Evolutionary conservation across 768 basidiomycete species (phyloP).

Genomic region (Lentinula lateritia): DNA sequence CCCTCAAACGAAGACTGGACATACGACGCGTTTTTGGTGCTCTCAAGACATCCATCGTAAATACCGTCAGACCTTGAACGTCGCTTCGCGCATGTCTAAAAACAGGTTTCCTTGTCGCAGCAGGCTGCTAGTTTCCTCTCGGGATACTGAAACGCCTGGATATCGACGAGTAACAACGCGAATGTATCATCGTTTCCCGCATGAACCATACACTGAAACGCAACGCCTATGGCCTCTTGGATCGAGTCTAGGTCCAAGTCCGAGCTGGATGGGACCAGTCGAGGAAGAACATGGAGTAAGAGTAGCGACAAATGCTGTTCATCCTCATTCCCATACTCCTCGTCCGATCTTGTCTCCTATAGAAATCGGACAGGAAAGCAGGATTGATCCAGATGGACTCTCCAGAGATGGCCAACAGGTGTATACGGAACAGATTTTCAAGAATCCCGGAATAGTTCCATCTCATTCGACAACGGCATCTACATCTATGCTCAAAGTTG

Average conservation of each 20-base stretch:
- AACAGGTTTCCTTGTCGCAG: conserved; percentile 39
- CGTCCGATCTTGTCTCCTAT: neutral
- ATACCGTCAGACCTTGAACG: conserved; percentile 19
- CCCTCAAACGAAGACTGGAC: conserved; percentile 37
- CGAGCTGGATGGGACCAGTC: neutral
- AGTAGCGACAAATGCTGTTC: neutral
- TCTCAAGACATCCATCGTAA: conserved; percentile 43
- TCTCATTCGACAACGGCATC: neutral
- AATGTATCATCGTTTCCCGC: conserved; percentile 38
- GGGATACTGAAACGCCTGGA: conserved; percentile 19
- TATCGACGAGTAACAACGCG: conserved; percentile 2
- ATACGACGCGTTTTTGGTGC: conserved; percentile 48
- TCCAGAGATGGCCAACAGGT: neutral
- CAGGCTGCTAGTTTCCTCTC: conserved; percentile 40
- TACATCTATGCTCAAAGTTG: neutral
- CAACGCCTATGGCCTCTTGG: neutral
- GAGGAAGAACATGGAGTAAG: neutral
- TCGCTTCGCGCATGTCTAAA: conserved; percentile 34
- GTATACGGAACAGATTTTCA: neutral
- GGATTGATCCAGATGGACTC: neutral
- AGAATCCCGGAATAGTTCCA: neutral
- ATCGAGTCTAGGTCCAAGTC: neutral
- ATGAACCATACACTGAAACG: conserved; percentile 35
- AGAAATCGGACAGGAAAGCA: neutral
- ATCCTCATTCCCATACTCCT: neutral